A percentile compares a stretch with the other conserved stretches of the same genome.
Conservation (phyloP, 2,329 filamentous ascomycete species). For the Penicillium sp. region DNA sequence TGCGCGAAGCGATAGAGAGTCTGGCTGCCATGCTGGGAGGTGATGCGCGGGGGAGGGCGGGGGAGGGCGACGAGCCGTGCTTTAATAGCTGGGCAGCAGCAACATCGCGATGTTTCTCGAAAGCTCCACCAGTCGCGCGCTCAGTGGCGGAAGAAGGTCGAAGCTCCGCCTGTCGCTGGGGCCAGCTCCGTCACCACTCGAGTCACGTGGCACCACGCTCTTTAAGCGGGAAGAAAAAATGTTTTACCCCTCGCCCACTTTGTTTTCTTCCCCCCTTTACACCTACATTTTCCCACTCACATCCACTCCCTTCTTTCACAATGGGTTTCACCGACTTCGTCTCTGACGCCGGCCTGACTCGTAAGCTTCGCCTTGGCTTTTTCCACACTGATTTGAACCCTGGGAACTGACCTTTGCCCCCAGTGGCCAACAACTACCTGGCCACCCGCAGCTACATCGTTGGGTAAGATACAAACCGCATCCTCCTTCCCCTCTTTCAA, state of each 20-base stretch:
- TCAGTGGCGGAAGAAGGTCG: constrained; percentile 29
- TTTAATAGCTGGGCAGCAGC: constrained; percentile 11
- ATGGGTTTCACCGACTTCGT: constrained; percentile 69
- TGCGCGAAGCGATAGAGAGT: constrained; percentile 29
- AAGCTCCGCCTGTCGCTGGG: constrained; percentile 23
- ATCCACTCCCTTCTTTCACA: constrained; percentile 31
- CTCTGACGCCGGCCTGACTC: constrained; percentile 60
- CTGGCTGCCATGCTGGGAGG: constrained; percentile 32
- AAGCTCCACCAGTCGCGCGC: constrained; percentile 31
- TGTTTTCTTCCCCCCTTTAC: constrained; percentile 20
- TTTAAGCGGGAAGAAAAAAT: constrained; percentile 30
- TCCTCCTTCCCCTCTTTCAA: constrained; percentile 11
- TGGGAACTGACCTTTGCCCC: constrained; percentile 33
- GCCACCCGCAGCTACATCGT: constrained; percentile 73
- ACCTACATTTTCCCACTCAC: constrained; percentile 5
- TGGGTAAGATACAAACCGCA: constrained; percentile 59
- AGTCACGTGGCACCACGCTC: constrained; percentile 30
- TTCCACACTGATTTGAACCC: constrained; percentile 16
- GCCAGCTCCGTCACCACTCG: constrained; percentile 28
- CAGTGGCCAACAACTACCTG: constrained; percentile 46
- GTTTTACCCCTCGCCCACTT: constrained; percentile 32
- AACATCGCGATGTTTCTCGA: constrained; percentile 35
- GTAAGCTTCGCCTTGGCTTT: constrained; percentile 44
- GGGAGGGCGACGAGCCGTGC: not conserved
- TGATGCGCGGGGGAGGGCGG: not conserved